Evolutionary conservation across 306 rosid species (phyloP).

Genomic region (Quercus alba): DNA sequence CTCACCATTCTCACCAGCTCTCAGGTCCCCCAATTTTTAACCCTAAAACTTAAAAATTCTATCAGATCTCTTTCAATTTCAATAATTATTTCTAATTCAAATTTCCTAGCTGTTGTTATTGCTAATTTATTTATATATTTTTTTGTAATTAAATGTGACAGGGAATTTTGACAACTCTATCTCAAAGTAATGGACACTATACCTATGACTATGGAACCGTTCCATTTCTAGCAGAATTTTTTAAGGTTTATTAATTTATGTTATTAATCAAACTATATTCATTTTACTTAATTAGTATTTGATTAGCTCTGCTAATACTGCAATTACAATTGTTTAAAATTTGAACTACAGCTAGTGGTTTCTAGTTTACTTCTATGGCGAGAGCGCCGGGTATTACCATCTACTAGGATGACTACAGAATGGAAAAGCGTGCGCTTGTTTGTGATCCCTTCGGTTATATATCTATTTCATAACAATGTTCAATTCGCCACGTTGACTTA

Average conservation of each 20-base stretch:
- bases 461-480: conserved; percentile 78
- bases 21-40: conserved; percentile 36
- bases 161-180: conserved; percentile 88
- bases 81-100: no score
- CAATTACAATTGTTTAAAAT: not conserved
- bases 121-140: not conserved
- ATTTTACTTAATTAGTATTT: not conserved
- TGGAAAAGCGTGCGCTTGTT: conserved; percentile 69
- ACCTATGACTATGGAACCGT: conserved; percentile 89
- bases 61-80: not conserved
- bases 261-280: no score
- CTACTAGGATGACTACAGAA: conserved; percentile 80
- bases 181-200: conserved; percentile 73
- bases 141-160: conserved; percentile 20
- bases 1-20: conserved; percentile 67
- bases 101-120: no score
- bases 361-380: conserved; percentile 81
- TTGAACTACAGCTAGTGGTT: conserved; percentile 59
- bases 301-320: not conserved
- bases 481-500: conserved; percentile 86
- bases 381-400: conserved; percentile 56
- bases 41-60: not conserved
- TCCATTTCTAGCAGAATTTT: conserved; percentile 87
- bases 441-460: conserved; percentile 84
- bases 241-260: conserved; percentile 45